Base-by-base conservation (phyloP, 345 rosid genomes). In the Melaleuca alternifolia region DNA sequence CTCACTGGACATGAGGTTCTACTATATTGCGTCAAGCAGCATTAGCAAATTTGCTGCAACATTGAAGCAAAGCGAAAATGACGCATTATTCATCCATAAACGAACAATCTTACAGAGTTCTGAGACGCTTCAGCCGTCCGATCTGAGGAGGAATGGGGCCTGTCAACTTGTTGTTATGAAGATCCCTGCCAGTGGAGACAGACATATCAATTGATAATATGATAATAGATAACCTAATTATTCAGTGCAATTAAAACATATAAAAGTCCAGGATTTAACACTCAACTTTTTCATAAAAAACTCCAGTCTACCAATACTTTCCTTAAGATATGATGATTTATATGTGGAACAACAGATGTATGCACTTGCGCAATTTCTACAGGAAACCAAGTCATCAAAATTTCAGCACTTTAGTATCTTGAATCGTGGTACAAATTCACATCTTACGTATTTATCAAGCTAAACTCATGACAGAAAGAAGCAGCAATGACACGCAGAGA, bases 71-170 rank as follows among this genome's bases (percentile, higher is more conserved):
- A 30, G 5, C 21, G 54, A n/a, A 41, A 50, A 56, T 44, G 11
- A 50, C 85, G 62, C 56, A 59, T 5, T 51, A 23, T 52, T 26
- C 59, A 51, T 61, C 51, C 41, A 71, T 37, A 33, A 85, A 86
- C 85, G 84, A 88, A 85, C 83, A 71, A 84, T 90, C 91, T 82
- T 96, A 97, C 99, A 97, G 85, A 81, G 93, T 94, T 91, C 90
- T 96, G 51, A 96, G 97, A 83, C 93, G 96, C 92, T 90, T 97
- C 87, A 97, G 91, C 57, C 98, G 88, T 51, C 99, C 99, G 90
- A 97, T 95, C 91, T 95, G 99, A 11, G 99, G 95, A 87, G 99
- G 99, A 88, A 97, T 95, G 81, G 99, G 98, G 86, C 99, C 99
- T 24, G 94, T 94, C 91, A 95, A 88, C 89, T 96, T 96, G 95